Percentiles rank a stretch among this genome's conserved stretches.
Conservation (phyloP, 2,329 filamentous ascomycete genomes). For the Truncatella angustata region DNA sequence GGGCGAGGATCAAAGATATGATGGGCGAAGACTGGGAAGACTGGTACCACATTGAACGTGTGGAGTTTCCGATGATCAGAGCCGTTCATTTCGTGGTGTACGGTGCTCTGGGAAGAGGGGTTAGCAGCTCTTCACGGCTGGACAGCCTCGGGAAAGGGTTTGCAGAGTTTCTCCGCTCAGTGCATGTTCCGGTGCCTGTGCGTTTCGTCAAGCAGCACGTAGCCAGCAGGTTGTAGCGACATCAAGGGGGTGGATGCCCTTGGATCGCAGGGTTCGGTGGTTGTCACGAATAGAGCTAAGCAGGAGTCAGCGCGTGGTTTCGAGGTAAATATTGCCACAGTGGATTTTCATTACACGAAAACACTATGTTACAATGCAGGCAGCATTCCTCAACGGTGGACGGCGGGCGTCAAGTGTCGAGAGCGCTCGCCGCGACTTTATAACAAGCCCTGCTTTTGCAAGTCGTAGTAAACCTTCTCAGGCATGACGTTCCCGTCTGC, state of each 20-base stretch:
- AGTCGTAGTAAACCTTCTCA: constrained; percentile 94
- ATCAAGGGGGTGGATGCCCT: too few relatives aligned
- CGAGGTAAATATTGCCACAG: background rate
- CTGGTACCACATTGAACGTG: constrained; percentile 40
- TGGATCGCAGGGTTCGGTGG: too few relatives aligned
- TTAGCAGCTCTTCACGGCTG: constrained; percentile 45
- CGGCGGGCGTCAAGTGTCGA: too few relatives aligned
- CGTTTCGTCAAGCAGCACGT: constrained; percentile 6
- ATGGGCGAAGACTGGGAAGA: constrained; percentile 42
- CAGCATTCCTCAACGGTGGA: too few relatives aligned
- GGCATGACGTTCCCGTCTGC: constrained; percentile 98
- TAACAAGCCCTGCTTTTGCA: constrained; percentile 86
- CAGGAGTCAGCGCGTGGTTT: too few relatives aligned
- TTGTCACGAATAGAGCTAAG: too few relatives aligned
- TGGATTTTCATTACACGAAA: background rate
- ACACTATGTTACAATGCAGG: background rate
- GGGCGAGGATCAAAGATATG: constrained; percentile 31
- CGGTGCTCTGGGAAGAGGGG: constrained; percentile 40
- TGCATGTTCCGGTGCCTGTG: constrained; percentile 18
- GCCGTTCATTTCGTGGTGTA: constrained; percentile 52
- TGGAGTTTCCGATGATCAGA: constrained; percentile 42
- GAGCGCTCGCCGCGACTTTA: too few relatives aligned
- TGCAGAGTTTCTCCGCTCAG: constrained; percentile 18
- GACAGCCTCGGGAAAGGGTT: constrained; percentile 53
- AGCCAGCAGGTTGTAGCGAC: background rate